Evolutionary conservation across 2,329 filamentous ascomycete species (phyloP).

Genomic region (Rhynchosporium agropyri): DNA sequence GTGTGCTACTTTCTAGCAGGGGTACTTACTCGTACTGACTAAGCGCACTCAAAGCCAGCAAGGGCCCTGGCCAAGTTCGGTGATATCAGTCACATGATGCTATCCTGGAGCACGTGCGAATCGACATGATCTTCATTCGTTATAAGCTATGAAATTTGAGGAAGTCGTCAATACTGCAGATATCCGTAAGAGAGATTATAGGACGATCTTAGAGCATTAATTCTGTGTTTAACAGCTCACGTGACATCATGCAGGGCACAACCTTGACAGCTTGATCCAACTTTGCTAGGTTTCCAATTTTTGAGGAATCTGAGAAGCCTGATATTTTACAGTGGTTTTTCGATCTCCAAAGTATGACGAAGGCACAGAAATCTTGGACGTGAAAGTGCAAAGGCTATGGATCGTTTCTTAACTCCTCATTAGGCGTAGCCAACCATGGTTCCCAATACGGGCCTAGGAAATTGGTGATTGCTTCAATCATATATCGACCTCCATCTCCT

Average conservation of each 20-base stretch:
- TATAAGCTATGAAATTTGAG: no score
- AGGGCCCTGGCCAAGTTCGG: neutral
- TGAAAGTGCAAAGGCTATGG: neutral
- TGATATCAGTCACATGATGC: neutral
- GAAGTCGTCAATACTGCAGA: no score
- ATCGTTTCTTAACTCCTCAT: neutral
- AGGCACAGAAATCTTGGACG: neutral
- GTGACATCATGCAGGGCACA: no score
- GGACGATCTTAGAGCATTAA: no score
- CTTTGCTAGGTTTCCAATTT: no score
- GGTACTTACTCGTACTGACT: neutral
- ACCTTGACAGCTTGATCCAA: no score
- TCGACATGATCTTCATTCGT: no score
- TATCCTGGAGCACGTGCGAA: neutral
- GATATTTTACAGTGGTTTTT: no score
- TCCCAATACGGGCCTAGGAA: constrained; percentile 29
- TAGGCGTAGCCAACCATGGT: constrained; percentile 23
- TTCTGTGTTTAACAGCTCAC: no score
- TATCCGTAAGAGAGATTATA: no score
- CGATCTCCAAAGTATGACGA: neutral
- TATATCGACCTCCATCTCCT: constrained; percentile 29
- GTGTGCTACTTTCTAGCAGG: neutral
- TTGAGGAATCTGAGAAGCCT: no score
- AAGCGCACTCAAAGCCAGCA: neutral
- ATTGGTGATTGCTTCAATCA: constrained; percentile 31